These are phyloP conservation scores for Hypoxylon rubiginosum DNA, from an alignment of 2,329 filamentous ascomycete species.

Conservation along the genomic window DNA sequence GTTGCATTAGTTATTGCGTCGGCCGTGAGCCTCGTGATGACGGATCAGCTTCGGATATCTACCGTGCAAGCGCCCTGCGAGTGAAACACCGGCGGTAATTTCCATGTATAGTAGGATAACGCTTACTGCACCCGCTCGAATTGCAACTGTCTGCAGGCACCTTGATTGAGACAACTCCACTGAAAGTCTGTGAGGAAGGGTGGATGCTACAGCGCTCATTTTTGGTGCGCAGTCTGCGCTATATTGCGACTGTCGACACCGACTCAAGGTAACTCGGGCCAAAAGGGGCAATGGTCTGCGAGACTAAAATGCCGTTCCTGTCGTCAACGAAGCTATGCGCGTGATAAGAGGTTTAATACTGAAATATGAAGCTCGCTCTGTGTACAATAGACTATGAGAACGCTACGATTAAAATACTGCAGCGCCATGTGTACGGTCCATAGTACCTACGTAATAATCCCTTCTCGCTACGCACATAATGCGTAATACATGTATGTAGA, in stretches of 20 bases:
- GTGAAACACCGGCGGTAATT: slow-evolving; percentile 8
- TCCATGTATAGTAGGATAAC: slow-evolving; percentile 7
- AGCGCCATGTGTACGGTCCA: neutral
- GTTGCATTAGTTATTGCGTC: slow-evolving; percentile 37
- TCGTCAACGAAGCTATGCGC: slow-evolving; percentile 6
- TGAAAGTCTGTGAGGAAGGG: slow-evolving; percentile 1
- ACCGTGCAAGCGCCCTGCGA: slow-evolving; percentile 18
- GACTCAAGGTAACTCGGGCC: neutral
- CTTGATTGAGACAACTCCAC: slow-evolving; percentile 2
- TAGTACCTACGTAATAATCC: neutral
- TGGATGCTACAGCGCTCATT: slow-evolving; percentile 21
- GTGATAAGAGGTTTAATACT: neutral
- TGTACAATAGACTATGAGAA: slow-evolving; percentile 15
- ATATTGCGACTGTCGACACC: slow-evolving; percentile 20
- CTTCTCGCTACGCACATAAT: neutral
- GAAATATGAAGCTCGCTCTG: slow-evolving; percentile 21
- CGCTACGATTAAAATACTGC: slow-evolving; percentile 9
- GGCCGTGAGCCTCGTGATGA: slow-evolving; percentile 32
- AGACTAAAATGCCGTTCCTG: slow-evolving; percentile 13
- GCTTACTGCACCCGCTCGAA: slow-evolving; percentile 3
- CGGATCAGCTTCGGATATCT: slow-evolving; percentile 9
- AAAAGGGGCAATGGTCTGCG: slow-evolving; percentile 32
- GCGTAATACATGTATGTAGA: neutral
- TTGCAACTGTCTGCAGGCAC: slow-evolving; percentile 5
- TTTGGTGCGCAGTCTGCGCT: slow-evolving; percentile 2